A percentile compares a stretch with the other conserved stretches of the same genome.
phyloP scores from a whole-genome alignment of 768 basidiomycete genomes.

The Auriculariales sp. region DNA sequence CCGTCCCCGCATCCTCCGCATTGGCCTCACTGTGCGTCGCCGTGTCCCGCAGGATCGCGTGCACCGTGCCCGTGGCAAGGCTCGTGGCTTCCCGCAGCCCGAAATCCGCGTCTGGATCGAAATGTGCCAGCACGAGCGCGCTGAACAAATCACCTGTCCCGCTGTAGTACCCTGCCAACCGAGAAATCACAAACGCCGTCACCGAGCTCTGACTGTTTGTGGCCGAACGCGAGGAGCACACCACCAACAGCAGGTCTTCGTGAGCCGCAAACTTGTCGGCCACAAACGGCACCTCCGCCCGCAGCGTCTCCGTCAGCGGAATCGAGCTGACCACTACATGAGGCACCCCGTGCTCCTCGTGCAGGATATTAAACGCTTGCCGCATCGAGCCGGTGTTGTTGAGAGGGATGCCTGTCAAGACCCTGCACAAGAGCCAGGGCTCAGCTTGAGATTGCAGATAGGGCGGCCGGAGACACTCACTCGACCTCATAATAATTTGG shows the following conservation, averaged over 20 bases:
- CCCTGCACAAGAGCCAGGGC: constrained; percentile 26
- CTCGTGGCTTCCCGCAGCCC: constrained; percentile 48
- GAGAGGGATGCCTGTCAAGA: constrained; percentile 60
- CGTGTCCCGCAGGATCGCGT: constrained; percentile 54
- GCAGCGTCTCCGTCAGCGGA: constrained; percentile 29
- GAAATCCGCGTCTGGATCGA: constrained; percentile 19
- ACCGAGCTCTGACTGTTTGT: constrained; percentile 19
- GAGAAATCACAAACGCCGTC: constrained; percentile 57
- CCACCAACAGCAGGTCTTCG: constrained; percentile 55
- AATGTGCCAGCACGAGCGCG: constrained; percentile 78
- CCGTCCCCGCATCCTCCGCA: constrained; percentile 46
- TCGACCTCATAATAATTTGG: constrained; percentile 99
- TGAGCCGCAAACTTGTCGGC: neutral
- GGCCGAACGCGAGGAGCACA: constrained; percentile 45
- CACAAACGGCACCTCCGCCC: constrained; percentile 24
- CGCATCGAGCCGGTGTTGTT: constrained; percentile 51
- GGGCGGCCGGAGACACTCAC: constrained; percentile 27
- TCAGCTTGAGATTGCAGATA: constrained; percentile 1
- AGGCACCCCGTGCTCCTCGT: constrained; percentile 59
- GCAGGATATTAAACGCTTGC: constrained; percentile 55
- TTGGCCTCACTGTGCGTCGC: constrained; percentile 38
- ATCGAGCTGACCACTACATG: constrained; percentile 90
- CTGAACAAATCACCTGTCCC: constrained; percentile 97
- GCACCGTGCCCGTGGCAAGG: constrained; percentile 58
- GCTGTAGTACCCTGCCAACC: constrained; percentile 83